Conservation (phyloP, 495 filamentous ascomycete genomes). For the Barbatosphaeria neglecta region DNA sequence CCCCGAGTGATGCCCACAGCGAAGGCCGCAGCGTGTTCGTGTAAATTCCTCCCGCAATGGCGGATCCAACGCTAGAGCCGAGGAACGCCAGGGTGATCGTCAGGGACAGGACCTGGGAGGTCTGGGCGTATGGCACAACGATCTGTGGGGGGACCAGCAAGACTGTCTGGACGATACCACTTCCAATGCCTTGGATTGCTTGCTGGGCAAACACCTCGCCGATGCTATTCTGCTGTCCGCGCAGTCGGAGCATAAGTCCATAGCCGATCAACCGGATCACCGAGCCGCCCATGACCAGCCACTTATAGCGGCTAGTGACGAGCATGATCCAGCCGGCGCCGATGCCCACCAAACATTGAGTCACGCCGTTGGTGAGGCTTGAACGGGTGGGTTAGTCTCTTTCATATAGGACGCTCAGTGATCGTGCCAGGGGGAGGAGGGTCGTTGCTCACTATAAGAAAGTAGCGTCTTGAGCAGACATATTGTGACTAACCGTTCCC, state of each 20-base stretch:
- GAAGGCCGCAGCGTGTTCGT: slow-evolving; percentile 24
- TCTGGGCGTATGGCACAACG: slow-evolving; percentile 29
- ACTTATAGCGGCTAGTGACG: slow-evolving; percentile 32
- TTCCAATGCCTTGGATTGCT: slow-evolving; percentile 34
- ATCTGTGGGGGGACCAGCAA: slow-evolving; percentile 34
- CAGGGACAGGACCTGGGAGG: slow-evolving; percentile 34
- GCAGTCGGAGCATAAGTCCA: slow-evolving; percentile 36
- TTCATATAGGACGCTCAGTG: background rate
- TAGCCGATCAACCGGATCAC: slow-evolving; percentile 33
- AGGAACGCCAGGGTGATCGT: slow-evolving; percentile 30
- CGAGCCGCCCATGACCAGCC: slow-evolving; percentile 28
- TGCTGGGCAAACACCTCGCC: slow-evolving; percentile 35
- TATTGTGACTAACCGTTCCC: slow-evolving; percentile 29
- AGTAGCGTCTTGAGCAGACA: slow-evolving; percentile 28
- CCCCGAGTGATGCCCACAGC: slow-evolving; percentile 20
- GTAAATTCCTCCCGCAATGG: slow-evolving; percentile 37
- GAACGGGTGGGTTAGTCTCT: background rate
- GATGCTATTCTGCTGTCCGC: slow-evolving; percentile 29
- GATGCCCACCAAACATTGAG: slow-evolving; percentile 31
- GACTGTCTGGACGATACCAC: slow-evolving; percentile 32
- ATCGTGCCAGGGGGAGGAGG: background rate
- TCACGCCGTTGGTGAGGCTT: slow-evolving; percentile 29
- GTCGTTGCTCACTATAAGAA: slow-evolving; percentile 17
- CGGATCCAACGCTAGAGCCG: slow-evolving; percentile 33
- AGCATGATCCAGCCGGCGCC: slow-evolving; percentile 28